Evolutionary conservation across 2,329 filamentous ascomycete species (phyloP).

Genomic region (Neonectria coccinea): DNA sequence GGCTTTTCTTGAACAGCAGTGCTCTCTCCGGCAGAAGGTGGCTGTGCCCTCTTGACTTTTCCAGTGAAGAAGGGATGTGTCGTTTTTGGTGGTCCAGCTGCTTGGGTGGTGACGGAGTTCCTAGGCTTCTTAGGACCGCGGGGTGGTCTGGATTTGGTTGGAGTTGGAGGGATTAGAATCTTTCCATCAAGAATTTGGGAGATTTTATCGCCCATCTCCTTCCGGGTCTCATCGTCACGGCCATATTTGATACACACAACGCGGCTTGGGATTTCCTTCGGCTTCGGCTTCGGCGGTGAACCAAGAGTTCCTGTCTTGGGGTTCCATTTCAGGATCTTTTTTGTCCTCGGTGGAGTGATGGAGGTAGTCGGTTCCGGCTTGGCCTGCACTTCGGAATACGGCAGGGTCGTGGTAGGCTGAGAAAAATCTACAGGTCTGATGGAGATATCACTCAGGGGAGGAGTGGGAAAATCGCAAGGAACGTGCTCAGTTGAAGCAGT

Average conservation of each 20-base stretch:
- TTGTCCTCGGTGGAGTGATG: constrained; percentile 49
- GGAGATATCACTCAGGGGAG: constrained; percentile 33
- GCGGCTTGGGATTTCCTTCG: constrained; percentile 48
- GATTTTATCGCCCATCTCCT: constrained; percentile 69
- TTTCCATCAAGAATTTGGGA: constrained; percentile 66
- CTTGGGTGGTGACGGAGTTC: constrained; percentile 26
- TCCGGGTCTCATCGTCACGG: constrained; percentile 56
- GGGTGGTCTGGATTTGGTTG: constrained; percentile 45
- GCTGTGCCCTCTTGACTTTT: constrained; percentile 48
- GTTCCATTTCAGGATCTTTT: constrained; percentile 68
- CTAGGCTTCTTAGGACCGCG: constrained; percentile 40
- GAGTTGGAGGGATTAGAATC: constrained; percentile 41
- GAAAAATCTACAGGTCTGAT: constrained; percentile 11
- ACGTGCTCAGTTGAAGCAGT: constrained; percentile 14
- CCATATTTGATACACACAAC: constrained; percentile 72
- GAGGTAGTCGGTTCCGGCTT: constrained; percentile 24
- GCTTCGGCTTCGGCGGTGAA: constrained; percentile 69
- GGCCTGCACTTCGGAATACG: constrained; percentile 10
- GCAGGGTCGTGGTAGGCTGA: constrained; percentile 13
- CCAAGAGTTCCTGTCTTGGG: constrained; percentile 71
- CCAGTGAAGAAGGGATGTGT: constrained; percentile 59
- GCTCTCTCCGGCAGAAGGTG: constrained; percentile 34
- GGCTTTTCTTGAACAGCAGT: constrained; percentile 39
- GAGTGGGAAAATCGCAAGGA: constrained; percentile 23
- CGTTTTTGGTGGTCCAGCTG: constrained; percentile 41